Percentiles rank a stretch among this genome's conserved stretches.
phyloP scores from a whole-genome alignment of 78 protist species.

The Dictyostelium brefeldianum region DNA sequence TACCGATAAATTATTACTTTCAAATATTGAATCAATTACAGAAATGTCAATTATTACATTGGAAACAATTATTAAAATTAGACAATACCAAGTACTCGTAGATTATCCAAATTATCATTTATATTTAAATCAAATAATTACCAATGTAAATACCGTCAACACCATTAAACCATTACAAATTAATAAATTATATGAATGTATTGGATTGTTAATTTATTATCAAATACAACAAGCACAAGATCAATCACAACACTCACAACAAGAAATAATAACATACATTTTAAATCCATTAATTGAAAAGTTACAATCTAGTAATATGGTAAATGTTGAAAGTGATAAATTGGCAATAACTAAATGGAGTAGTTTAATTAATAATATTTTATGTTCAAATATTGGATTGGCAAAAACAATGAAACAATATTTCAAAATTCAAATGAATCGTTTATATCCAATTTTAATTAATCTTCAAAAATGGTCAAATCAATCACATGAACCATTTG shows the following conservation, averaged over 20 bases:
- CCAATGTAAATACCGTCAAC: no score
- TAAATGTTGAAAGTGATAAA: neutral
- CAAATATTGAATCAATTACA: neutral
- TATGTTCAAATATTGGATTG: conserved; percentile 15
- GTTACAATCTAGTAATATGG: neutral
- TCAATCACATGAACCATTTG: neutral
- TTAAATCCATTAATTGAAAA: neutral
- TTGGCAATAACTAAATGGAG: conserved; percentile 5
- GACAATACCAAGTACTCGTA: neutral
- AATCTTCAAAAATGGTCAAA: conserved; percentile 32
- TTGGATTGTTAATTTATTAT: conserved; percentile 10
- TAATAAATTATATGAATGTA: conserved; percentile 36
- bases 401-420: conserved; percentile 23
- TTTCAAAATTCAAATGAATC: neutral
- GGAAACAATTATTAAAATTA: neutral
- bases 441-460: conserved; percentile 8
- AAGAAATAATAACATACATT: neutral
- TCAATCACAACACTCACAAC: neutral
- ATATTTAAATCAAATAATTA: conserved; percentile 2
- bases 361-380: neutral
- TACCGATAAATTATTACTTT: neutral
- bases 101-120: neutral
- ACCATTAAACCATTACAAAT: neutral
- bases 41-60: neutral
- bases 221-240: neutral